Evolutionary conservation across 805 yeast genomes (phyloP), one percentile per base, ranked within the genome.

Genomic region (Metschnikowia lochheadii): DNA sequence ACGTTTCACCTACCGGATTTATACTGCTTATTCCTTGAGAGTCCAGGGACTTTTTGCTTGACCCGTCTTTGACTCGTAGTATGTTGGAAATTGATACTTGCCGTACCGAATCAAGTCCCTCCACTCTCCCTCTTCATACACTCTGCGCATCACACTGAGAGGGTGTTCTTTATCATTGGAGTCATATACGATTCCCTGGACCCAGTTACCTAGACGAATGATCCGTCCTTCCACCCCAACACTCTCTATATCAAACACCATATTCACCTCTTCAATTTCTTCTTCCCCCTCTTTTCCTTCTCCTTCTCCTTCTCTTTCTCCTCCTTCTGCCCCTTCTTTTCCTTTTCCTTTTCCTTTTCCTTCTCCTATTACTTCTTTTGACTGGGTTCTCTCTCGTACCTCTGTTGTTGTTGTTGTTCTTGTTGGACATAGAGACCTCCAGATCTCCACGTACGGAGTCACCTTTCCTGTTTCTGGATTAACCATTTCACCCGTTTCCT

Each of bases 191-290:
- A 81, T 51, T 0, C 82, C 85, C 60, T 80, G 83, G 2, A 67
- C 59, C 82, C 83, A 81, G 40, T 72, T 70, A 5, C 83, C 85
- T 13, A 79, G 61, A 33, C 68, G 60, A 5, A 81, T 67, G n/a
- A 74, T 57, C 40, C 77, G 67, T 1, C 85, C 86, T 26, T 70
- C 63, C 44, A 52, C 66, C n/a, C 50, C 53, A 0, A 54, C 62
- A 2, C 53, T 46, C 5, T 37, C 43, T 15, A 56, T 18, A 20
- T 57, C 61, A 33, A 44, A 54, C 10, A 44, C 49, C 35, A 17
- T 35, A 40, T 40, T 52, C 34, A 59, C 62, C 5, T 62, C 55
- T 13, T 63, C 63, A 17, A 72, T 23, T 23, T 23, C 26, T 23
- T 8, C 26, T 21, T 21, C 23, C 7, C 50, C 20, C 3, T 18